Conservation (phyloP, 805 yeast species). For the Yarrowia keelungensis region DNA sequence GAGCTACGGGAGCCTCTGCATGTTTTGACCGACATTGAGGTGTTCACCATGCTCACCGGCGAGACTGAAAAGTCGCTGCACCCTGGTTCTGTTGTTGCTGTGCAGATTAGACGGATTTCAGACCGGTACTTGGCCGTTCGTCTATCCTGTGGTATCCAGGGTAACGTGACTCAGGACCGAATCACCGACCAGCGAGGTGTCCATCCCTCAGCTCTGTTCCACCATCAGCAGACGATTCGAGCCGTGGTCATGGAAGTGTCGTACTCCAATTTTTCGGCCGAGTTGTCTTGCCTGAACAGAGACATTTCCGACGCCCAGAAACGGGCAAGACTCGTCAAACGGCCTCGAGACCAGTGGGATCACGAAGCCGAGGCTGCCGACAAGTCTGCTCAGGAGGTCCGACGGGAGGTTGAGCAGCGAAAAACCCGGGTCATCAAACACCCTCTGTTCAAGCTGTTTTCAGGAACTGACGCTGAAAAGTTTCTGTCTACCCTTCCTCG, state of each 20-base stretch:
- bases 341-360: constrained; percentile 60
- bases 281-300: constrained; percentile 69
- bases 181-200: constrained; percentile 50
- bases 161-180: constrained; percentile 52
- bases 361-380: constrained; percentile 75
- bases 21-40: constrained; percentile 67
- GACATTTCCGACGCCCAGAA: constrained; percentile 64
- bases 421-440: constrained; percentile 86
- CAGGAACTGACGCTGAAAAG: constrained; percentile 88
- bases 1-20: constrained; percentile 82
- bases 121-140: constrained; percentile 54
- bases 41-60: constrained; percentile 89
- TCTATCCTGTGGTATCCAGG: constrained; percentile 70
- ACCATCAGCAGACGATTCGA: constrained; percentile 80
- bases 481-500: constrained; percentile 84
- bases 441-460: constrained; percentile 86
- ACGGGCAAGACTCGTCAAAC: constrained; percentile 49
- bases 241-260: constrained; percentile 77
- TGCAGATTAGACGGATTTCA: constrained; percentile 66
- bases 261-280: constrained; percentile 76
- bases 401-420: constrained; percentile 68
- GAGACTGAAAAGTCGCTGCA: constrained; percentile 75
- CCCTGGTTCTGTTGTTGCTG: constrained; percentile 76
- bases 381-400: constrained; percentile 58
- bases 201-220: constrained; percentile 44